These are phyloP conservation scores for Phytophthora ohioensis DNA, from an alignment of 352 stramenopile genomes.

Conservation along the genomic window DNA sequence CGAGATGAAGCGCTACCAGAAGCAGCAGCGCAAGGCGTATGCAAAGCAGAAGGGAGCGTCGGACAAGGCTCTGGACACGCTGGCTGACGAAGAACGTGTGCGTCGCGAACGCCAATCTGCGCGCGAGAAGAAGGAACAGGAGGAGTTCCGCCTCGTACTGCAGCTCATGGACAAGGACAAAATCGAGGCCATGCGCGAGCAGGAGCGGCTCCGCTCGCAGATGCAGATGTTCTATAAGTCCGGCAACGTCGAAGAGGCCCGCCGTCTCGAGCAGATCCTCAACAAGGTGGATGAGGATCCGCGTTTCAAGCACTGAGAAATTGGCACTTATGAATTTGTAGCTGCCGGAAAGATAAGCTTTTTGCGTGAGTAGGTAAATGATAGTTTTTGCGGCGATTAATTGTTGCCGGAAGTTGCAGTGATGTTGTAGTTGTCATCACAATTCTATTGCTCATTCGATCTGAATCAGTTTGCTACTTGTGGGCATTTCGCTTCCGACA, in stretches of 20 bases:
- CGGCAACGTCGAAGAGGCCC: constrained; percentile 85
- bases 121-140: constrained; percentile 67
- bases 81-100: constrained; percentile 73
- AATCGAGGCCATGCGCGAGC: constrained; percentile 87
- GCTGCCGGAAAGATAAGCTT: constrained; percentile 4
- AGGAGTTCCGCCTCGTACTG: constrained; percentile 80
- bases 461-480: too few species aligned
- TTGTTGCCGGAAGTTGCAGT: background rate
- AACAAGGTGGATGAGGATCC: constrained; percentile 69
- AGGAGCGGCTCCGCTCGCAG: constrained; percentile 84
- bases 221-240: constrained; percentile 94
- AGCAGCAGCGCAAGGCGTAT: constrained; percentile 67
- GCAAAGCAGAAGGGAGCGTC: constrained; percentile 38
- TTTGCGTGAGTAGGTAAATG: background rate
- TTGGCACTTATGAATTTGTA: constrained; percentile 6
- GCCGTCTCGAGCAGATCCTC: constrained; percentile 83
- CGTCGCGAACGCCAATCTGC: constrained; percentile 63
- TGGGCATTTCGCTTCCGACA: too few species aligned
- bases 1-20: constrained; percentile 95
- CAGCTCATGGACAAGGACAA: constrained; percentile 89
- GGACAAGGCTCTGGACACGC: constrained; percentile 26
- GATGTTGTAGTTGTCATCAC: background rate
- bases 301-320: constrained; percentile 35
- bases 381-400: background rate
- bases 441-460: background rate